Conservation (phyloP, 179 eudicot species). For the Beta lomatogona region DNA sequence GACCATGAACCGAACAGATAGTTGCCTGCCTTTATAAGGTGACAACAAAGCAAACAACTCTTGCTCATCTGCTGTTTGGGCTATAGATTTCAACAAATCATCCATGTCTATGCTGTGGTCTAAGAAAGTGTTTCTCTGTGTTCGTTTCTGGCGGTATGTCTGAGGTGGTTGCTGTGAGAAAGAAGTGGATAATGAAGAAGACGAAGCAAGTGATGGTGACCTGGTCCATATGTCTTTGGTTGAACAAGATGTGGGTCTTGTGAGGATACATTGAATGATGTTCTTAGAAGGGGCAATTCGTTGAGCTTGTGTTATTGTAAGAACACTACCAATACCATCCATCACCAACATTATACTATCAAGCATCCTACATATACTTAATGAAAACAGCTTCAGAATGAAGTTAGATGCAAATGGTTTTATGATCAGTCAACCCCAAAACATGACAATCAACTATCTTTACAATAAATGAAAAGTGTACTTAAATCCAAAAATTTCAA, state of each 20-base stretch:
- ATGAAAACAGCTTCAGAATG: not conserved
- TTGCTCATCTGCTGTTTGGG: conserved; percentile 50
- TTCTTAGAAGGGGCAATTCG: not conserved
- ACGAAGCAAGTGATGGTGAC: conserved; percentile 14
- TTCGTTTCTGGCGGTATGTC: conserved; percentile 28
- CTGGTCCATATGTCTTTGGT: conserved; percentile 45
- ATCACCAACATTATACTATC: conserved; percentile 7
- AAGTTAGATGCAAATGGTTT: not conserved
- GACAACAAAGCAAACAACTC: conserved; percentile 65
- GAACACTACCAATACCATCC: conserved; percentile 8
- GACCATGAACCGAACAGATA: conserved; percentile 74
- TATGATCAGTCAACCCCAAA: not conserved
- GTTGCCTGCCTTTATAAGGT: conserved; percentile 50
- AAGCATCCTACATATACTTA: conserved; percentile 16
- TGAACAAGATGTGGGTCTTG: conserved; percentile 29
- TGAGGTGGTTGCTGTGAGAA: conserved; percentile 23
- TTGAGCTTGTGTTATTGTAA: conserved; percentile 7
- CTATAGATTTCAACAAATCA: conserved; percentile 51
- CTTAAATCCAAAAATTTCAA: not conserved
- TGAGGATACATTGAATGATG: not conserved
- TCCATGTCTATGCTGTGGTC: conserved; percentile 77
- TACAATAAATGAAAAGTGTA: not conserved
- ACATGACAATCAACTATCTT: not conserved
- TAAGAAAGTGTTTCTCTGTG: conserved; percentile 27
- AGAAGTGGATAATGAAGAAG: conserved; percentile 22